These are phyloP conservation scores for Diaporthe amygdali DNA, from an alignment of 2,329 filamentous ascomycete species.

Conservation along the genomic window DNA sequence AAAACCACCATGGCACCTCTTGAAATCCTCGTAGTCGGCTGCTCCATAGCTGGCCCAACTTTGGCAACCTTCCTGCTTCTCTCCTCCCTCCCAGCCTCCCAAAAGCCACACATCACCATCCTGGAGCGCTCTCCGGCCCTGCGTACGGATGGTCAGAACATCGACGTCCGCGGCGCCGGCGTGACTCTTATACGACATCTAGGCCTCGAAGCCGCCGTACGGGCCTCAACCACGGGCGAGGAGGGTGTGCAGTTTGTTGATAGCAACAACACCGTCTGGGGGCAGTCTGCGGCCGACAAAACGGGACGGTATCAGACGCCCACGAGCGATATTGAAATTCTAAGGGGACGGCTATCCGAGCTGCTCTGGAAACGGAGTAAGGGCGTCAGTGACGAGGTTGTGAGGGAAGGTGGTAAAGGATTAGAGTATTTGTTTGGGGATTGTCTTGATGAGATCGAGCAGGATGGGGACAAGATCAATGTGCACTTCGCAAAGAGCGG, in stretches of 20 bases:
- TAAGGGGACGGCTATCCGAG: conserved; percentile 39
- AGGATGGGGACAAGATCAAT: conserved; percentile 32
- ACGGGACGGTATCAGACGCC: conserved; percentile 37
- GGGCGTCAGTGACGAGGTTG: conserved; percentile 7
- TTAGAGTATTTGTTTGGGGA: conserved; percentile 38
- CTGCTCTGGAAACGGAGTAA: conserved; percentile 34
- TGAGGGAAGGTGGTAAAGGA: conserved; percentile 28
- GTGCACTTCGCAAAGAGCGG: conserved; percentile 50
- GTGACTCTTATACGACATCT: conserved; percentile 45
- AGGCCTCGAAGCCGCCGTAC: conserved; percentile 42
- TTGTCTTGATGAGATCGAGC: conserved; percentile 15
- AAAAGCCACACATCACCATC: conserved; percentile 42
- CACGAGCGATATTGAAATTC: conserved; percentile 42
- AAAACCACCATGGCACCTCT: conserved; percentile 31
- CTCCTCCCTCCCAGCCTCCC: conserved; percentile 28
- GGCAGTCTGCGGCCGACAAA: conserved; percentile 34
- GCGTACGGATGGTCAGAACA: conserved; percentile 45
- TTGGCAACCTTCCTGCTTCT: conserved; percentile 49
- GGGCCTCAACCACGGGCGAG: conserved; percentile 42
- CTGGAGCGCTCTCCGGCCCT: conserved; percentile 46
- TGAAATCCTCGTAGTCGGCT: conserved; percentile 44
- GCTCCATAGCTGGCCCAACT: conserved; percentile 44
- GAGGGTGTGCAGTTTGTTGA: conserved; percentile 45
- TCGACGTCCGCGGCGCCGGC: conserved; percentile 49
- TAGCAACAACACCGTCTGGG: conserved; percentile 31